These are phyloP conservation scores for Talaromyces marneffei DNA, from an alignment of 2,329 filamentous ascomycete species.

Conservation along the genomic window DNA sequence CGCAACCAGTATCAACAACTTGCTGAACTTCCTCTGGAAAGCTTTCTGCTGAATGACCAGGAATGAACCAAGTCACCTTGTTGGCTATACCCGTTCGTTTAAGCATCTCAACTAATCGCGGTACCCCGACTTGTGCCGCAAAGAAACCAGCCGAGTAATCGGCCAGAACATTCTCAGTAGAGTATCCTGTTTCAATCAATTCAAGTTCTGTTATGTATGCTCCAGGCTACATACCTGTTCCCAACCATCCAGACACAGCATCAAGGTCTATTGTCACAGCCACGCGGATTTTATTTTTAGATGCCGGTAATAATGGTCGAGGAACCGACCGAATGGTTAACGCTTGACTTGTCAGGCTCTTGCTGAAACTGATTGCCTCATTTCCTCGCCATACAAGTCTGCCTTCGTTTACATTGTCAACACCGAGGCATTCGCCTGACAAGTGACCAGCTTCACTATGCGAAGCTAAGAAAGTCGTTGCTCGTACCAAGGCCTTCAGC, in stretches of 20 bases:
- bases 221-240: conserved; percentile 41
- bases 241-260: conserved; percentile 55
- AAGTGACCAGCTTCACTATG: conserved; percentile 50
- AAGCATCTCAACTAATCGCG: conserved; percentile 51
- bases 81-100: conserved; percentile 47
- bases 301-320: conserved; percentile 8
- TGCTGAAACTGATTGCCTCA: conserved; percentile 24
- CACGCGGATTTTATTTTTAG: conserved; percentile 22
- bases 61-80: conserved; percentile 56
- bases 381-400: conserved; percentile 46
- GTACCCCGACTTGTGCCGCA: conserved; percentile 52
- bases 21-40: conserved; percentile 48
- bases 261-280: conserved; percentile 49
- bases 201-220: background rate
- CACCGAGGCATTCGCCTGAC: conserved; percentile 48
- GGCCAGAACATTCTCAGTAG: conserved; percentile 49
- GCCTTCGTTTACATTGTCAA: conserved; percentile 50
- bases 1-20: conserved; percentile 49
- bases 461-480: conserved; percentile 47
- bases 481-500: conserved; percentile 45
- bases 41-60: conserved; percentile 54
- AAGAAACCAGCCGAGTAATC: conserved; percentile 55
- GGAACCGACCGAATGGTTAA: conserved; percentile 15
- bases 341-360: background rate
- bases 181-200: conserved; percentile 24